Percentiles rank a stretch among this genome's conserved stretches.
Evolutionary conservation across 108 stramenopile species (phyloP).

Genomic region (Stephanodiscus triporus): DNA sequence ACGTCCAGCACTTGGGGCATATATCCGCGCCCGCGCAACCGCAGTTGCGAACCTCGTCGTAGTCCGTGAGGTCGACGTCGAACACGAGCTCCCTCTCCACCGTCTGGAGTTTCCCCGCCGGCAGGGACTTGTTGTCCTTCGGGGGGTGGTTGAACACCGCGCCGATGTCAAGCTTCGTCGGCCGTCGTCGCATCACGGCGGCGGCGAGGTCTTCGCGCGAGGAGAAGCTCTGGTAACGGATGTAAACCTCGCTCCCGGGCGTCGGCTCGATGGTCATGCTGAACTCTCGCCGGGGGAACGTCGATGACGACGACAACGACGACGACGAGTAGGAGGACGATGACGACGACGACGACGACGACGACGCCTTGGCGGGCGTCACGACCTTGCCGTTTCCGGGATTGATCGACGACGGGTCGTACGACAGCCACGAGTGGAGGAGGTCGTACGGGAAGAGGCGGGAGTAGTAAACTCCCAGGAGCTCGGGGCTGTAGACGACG

Average conservation of each 20-base stretch:
- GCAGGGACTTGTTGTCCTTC: constrained; percentile 82
- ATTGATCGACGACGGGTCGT: constrained; percentile 42
- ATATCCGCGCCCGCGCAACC: constrained; percentile 93
- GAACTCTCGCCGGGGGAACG: constrained; percentile 91
- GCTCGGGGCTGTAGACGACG: constrained; percentile 87
- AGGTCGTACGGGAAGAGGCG: constrained; percentile 89
- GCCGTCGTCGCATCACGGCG: constrained; percentile 82
- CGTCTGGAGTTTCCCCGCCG: constrained; percentile 72
- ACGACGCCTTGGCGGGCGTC: background rate
- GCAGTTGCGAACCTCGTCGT: constrained; percentile 97
- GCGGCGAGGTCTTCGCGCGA: constrained; percentile 72
- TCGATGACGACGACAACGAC: constrained; percentile 17
- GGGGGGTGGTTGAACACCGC: constrained; percentile 95
- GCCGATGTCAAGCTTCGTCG: constrained; percentile 99
- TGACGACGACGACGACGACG: too few species aligned
- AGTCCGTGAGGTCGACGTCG: constrained; percentile 99
- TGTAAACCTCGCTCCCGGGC: constrained; percentile 95
- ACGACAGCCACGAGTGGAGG: constrained; percentile 75
- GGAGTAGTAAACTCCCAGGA: constrained; percentile 91
- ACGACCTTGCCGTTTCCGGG: constrained; percentile 1
- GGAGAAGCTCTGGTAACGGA: constrained; percentile 94
- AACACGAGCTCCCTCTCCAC: constrained; percentile 97
- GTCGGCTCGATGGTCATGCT: constrained; percentile 92
- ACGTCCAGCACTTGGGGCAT: constrained; percentile 94
- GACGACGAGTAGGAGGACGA: constrained; percentile 10